Conservation (phyloP, 352 stramenopile species). For the Phytophthora ramorum region DNA sequence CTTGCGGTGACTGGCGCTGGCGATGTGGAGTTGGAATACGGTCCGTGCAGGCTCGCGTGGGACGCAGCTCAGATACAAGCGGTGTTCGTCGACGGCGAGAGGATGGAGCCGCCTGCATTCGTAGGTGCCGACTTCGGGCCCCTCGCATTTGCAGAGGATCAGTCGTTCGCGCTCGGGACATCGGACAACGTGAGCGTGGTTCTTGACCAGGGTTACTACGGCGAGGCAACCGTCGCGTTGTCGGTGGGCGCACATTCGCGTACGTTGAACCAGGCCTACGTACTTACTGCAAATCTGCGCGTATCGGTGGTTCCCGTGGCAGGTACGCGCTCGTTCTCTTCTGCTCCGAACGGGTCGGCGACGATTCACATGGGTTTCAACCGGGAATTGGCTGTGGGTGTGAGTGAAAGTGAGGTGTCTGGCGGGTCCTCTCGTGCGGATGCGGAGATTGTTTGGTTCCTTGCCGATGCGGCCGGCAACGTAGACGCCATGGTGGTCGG, state of each 20-base stretch:
- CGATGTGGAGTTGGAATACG: constrained; percentile 6
- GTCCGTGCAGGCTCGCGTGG: constrained; percentile 12
- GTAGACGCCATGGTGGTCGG: background rate
- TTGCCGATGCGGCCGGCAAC: constrained; percentile 6
- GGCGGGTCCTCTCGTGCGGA: background rate
- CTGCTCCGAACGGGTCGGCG: constrained; percentile 8
- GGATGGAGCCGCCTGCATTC: background rate
- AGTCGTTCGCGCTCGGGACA: constrained; percentile 6
- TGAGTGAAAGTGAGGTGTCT: constrained; percentile 4
- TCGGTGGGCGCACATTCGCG: constrained; percentile 11
- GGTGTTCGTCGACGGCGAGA: constrained; percentile 22
- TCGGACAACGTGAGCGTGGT: too few species aligned
- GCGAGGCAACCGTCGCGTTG: constrained; percentile 7
- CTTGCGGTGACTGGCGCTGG: background rate
- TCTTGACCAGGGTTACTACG: constrained; percentile 7
- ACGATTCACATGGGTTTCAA: constrained; percentile 25
- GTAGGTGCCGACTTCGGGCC: constrained; percentile 3
- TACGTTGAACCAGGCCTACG: constrained; percentile 1
- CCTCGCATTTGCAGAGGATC: constrained; percentile 10
- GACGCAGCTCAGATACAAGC: constrained; percentile 2
- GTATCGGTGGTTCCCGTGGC: constrained; percentile 21
- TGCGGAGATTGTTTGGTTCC: constrained; percentile 5
- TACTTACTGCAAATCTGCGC: constrained; percentile 9
- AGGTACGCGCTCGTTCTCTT: constrained; percentile 10
- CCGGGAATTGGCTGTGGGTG: constrained; percentile 14